A percentile compares a stretch with the other conserved stretches of the same genome.
phyloP scores from a whole-genome alignment of 2,329 filamentous ascomycete genomes.

The Fusarium hainanense region DNA sequence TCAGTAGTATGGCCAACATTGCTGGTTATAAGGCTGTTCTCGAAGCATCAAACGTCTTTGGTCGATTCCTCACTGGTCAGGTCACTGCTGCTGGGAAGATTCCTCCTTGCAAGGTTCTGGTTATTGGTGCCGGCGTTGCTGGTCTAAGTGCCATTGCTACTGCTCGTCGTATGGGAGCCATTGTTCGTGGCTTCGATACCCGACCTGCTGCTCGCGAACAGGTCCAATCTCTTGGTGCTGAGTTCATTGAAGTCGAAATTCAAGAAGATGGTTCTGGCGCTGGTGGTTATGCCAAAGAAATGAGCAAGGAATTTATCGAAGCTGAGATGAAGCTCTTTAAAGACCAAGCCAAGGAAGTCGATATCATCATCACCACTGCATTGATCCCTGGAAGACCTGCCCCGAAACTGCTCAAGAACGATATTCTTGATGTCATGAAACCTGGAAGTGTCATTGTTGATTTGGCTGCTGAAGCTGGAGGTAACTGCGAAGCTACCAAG shows the following conservation, averaged over 20 bases:
- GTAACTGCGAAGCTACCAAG: constrained; percentile 86
- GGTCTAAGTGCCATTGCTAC: constrained; percentile 90
- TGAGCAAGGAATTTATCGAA: constrained; percentile 93
- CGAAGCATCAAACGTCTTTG: constrained; percentile 90
- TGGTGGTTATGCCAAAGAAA: constrained; percentile 91
- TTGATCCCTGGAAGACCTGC: constrained; percentile 86
- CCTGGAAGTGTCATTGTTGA: constrained; percentile 91
- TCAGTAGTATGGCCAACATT: constrained; percentile 95
- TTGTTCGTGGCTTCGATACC: constrained; percentile 92
- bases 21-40: constrained; percentile 92
- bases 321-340: constrained; percentile 94
- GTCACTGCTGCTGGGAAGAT: constrained; percentile 92
- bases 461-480: constrained; percentile 86
- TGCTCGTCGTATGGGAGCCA: constrained; percentile 85
- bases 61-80: constrained; percentile 88
- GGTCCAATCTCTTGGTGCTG: constrained; percentile 88
- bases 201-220: constrained; percentile 87
- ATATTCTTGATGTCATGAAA: constrained; percentile 86
- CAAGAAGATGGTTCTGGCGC: constrained; percentile 86
- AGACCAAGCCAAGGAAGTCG: constrained; percentile 86
- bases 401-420: constrained; percentile 84
- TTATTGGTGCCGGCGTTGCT: constrained; percentile 91
- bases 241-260: constrained; percentile 88
- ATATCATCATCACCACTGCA: constrained; percentile 94
- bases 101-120: constrained; percentile 87